Evolutionary conservation across 164 flowering plant genomes (phyloP), one percentile per base, ranked within the genome.

Genomic region (Magnolia changhungtana): DNA sequence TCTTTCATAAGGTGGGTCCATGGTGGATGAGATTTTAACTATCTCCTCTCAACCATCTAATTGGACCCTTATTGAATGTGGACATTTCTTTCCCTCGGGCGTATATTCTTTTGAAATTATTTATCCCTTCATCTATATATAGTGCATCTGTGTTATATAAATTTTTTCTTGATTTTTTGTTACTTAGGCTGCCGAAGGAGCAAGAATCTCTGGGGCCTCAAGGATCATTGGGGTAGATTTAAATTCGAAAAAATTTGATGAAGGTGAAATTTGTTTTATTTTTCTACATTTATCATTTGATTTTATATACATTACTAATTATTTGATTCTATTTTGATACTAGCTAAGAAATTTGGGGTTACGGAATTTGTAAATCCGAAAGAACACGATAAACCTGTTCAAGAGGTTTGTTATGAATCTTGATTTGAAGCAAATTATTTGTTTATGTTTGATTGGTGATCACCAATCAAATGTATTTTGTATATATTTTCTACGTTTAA

Each of bases 301-400:
- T 8, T 49, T 29, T 20, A 3, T 37, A 31, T 64, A 7, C 3
- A 29, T 66, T 37, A 49, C 23, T 65, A n/a, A 18, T 18, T 18
- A 16, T 3, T 7, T 20, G 13, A 14, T 70, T 24, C 49, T 49
- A 37, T 74, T 72, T n/a, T 76, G 20, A 29, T 45, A 68, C 19
- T 86, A 87, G 90, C 89, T 9, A 89, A 85, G 82, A 86, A 84
- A n/a, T 88, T 86, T 80, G 90, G 92, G 3, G 80, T 81, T 11
- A 88, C 89, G 0, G 88, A 89, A 37, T 88, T 89, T 78, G 80
- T 88, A 63, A 87, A 89, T 67, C 88, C 90, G 68, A 83, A 83
- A 45, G 87, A 85, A 49, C 78, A 83, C 55, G 67, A 79, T 73
- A 89, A 82, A 74, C 92, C 90, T 67, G 83, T 87, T 67, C 90